Percentiles rank a stretch among this genome's conserved stretches.
These are phyloP conservation scores for Datura wrightii DNA, from an alignment of 257 asterid species.

Conservation along the genomic window DNA sequence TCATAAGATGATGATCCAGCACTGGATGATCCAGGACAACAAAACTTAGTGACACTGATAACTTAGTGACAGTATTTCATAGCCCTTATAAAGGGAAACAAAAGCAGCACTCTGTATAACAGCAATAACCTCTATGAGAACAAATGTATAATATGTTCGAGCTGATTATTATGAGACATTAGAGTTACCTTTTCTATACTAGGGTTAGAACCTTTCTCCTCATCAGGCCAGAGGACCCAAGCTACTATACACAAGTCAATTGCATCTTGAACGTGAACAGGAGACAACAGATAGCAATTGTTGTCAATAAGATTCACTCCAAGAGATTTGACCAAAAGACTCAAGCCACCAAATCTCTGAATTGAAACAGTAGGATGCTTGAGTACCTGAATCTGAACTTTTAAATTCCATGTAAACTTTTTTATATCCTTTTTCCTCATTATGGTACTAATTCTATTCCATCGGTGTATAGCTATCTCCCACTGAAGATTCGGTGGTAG, in stretches of 20 bases:
- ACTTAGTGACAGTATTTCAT: not conserved
- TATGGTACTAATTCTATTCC: conserved; percentile 72
- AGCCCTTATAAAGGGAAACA: not conserved
- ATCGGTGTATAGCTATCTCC: conserved; percentile 74
- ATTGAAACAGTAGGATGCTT: conserved; percentile 77
- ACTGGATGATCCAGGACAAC: not conserved
- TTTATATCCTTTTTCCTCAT: conserved; percentile 67
- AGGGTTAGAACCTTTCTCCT: conserved; percentile 82
- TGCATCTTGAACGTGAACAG: conserved; percentile 59
- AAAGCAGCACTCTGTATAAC: not conserved
- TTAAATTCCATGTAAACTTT: conserved; percentile 85
- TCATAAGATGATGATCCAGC: conserved; percentile 16
- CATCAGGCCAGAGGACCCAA: conserved; percentile 98
- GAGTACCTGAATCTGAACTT: conserved; percentile 88
- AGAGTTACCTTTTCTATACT: conserved; percentile 85
- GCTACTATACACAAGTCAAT: conserved; percentile 75
- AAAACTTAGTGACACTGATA: not conserved
- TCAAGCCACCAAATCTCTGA: conserved; percentile 60
- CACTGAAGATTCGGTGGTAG: conserved; percentile 55
- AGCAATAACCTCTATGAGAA: not conserved
- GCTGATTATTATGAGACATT: conserved; percentile 6
- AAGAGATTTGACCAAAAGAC: conserved; percentile 60
- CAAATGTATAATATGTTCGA: conserved; percentile 20
- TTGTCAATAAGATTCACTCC: conserved; percentile 74
- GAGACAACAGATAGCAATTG: conserved; percentile 61